Evolutionary conservation across 495 filamentous ascomycete species (phyloP), one percentile per base, ranked within the genome.

Genomic region (Clohesyomyces aquaticus): DNA sequence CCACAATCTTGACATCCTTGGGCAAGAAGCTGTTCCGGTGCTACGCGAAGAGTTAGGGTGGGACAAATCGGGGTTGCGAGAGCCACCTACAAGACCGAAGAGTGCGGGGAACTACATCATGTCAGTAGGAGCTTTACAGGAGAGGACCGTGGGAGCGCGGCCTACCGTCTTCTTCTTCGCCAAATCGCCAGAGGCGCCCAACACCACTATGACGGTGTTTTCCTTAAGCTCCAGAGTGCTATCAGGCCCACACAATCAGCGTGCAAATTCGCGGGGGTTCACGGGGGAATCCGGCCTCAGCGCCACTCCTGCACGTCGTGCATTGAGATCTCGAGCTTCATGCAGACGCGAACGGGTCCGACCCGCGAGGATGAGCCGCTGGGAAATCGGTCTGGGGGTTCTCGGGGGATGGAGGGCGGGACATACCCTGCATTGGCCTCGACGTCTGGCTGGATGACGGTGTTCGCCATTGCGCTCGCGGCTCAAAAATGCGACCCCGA

Each of bases 151-250:
- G 12, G n/a, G 28, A 51, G 47, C 29, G 81, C n/a, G n/a, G n/a
- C 90, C 71, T 77, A 96, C 93, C 19, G 94, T 98, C 85, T 98
- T 98, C 87, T 98, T 98, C 83, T 98, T 98, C 28, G 95, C 94
- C 46, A 99, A 82, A 82, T 99, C 94, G 58, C 94, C 94, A 18
- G 95, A 98, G 56, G 94, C 94, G 72, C 94, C 94, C 62, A 99
- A 87, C 70, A 99, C 94, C 64, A 99, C 87, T 76, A 99, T 96
- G 74, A 94, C 83, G 65, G 95, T 99, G 83, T 98, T 93, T 73
- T 98, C 91, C 82, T 96, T 99, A 67, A 99, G 88, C 85, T 98
- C 94, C 70, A 96, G 81, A 67, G 81, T 87, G 72, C 89, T 92
- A 72, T 54, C 67, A 29, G 10, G 19, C 19, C 56, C 18, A 49